These are phyloP conservation scores for Apiospora saccharicola DNA, from an alignment of 2,329 filamentous ascomycete genomes.

Conservation along the genomic window DNA sequence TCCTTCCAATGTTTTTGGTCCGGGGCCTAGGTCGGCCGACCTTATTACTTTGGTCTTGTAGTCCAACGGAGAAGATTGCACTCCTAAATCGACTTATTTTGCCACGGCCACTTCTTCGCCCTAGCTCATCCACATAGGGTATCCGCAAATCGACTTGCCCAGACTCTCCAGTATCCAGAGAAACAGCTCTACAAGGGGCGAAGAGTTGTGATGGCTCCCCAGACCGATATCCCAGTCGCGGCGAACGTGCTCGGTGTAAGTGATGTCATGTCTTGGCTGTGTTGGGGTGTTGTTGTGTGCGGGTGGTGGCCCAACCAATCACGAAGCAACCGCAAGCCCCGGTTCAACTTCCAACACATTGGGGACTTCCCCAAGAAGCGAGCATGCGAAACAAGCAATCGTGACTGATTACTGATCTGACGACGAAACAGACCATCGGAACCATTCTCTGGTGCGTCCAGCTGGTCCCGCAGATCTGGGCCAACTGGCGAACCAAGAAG, in stretches of 20 bases:
- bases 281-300: slow-evolving; percentile 12
- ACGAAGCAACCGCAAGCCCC: not conserved
- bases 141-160: not conserved
- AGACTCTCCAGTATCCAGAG: not conserved
- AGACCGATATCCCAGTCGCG: slow-evolving; percentile 41
- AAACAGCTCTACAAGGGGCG: not conserved
- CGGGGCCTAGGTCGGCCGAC: not conserved
- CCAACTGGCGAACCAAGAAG: slow-evolving; percentile 66
- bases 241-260: slow-evolving; percentile 51
- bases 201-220: slow-evolving; percentile 37
- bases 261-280: slow-evolving; percentile 29
- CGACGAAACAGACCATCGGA: slow-evolving; percentile 41
- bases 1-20: not conserved
- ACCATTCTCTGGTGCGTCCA: slow-evolving; percentile 51
- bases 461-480: slow-evolving; percentile 58
- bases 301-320: not conserved
- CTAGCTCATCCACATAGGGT: not conserved
- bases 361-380: no score
- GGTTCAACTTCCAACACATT: not conserved
- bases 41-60: not conserved
- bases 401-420: slow-evolving; percentile 3
- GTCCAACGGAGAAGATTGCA: not conserved
- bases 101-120: not conserved
- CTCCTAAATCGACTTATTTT: not conserved
- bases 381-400: not conserved